Conservation (phyloP, 2,329 filamentous ascomycete genomes). For the Penicillium sp. region DNA sequence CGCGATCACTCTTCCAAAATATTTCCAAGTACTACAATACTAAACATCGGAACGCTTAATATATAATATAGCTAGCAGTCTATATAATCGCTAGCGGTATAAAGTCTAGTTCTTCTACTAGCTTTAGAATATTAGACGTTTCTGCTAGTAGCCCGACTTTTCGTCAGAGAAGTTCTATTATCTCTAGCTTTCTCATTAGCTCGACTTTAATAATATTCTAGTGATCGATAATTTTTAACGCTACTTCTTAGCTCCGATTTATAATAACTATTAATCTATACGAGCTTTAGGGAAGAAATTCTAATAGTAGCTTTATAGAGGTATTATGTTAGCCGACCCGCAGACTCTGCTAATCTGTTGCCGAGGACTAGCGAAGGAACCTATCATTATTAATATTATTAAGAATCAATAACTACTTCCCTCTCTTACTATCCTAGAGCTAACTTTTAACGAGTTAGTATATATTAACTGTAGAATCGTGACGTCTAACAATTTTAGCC, state of each 20-base stretch:
- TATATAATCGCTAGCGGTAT: slow-evolving; percentile 36
- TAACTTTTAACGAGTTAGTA: slow-evolving; percentile 32
- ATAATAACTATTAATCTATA: slow-evolving; percentile 24
- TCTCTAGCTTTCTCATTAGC: slow-evolving; percentile 31
- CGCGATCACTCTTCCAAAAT: slow-evolving; percentile 38
- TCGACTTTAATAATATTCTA: slow-evolving; percentile 20
- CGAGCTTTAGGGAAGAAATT: slow-evolving; percentile 21
- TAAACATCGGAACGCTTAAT: slow-evolving; percentile 1
- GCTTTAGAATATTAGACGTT: background rate
- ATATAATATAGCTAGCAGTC: slow-evolving; percentile 34
- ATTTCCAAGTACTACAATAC: slow-evolving; percentile 24
- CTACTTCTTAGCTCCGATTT: slow-evolving; percentile 14
- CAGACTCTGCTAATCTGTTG: background rate
- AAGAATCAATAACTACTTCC: slow-evolving; percentile 30
- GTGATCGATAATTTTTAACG: slow-evolving; percentile 11
- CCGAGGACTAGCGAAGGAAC: slow-evolving; percentile 12
- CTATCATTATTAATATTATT: slow-evolving; percentile 31
- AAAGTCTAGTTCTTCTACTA: slow-evolving; percentile 8
- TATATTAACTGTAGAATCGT: slow-evolving; percentile 37
- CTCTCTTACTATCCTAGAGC: slow-evolving; percentile 22
- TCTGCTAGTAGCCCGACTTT: slow-evolving; percentile 25
- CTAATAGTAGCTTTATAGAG: slow-evolving; percentile 5
- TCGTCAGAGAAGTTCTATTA: slow-evolving; percentile 32
- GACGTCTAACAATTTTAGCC: slow-evolving; percentile 33
- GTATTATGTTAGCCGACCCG: background rate